Conservation (phyloP, 768 basidiomycete species). For the Tulasnella calospora region DNA sequence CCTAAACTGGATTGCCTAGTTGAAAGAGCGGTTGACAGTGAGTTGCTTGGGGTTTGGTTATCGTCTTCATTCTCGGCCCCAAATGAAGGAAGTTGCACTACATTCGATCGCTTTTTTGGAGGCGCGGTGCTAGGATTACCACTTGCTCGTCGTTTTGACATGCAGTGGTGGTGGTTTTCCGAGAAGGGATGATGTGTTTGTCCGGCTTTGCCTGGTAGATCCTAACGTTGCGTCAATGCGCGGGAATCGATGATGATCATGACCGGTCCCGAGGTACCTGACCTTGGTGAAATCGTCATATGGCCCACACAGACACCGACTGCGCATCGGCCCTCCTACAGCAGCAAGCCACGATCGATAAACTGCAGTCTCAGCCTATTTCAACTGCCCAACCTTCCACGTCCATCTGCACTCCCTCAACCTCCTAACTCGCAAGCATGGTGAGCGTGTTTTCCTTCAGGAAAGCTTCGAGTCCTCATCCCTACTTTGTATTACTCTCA, state of each 20-base stretch:
- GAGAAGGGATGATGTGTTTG: background rate
- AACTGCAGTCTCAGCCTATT: background rate
- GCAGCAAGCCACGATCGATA: constrained; percentile 5
- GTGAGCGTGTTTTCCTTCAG: background rate
- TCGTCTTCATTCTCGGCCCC: constrained; percentile 13
- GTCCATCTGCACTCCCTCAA: background rate
- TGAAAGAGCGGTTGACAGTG: constrained; percentile 7
- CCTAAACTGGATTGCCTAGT: background rate
- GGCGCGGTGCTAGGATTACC: background rate
- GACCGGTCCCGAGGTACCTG: background rate
- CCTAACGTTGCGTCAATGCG: background rate
- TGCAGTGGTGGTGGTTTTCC: background rate
- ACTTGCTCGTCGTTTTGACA: background rate
- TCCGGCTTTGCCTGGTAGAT: background rate
- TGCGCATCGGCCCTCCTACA: constrained; percentile 4
- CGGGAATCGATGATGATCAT: background rate
- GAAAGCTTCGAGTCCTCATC: background rate
- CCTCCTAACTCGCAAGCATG: background rate
- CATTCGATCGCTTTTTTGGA: background rate
- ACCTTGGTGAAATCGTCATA: background rate
- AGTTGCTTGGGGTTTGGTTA: background rate
- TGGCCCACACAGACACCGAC: background rate
- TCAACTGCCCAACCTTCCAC: background rate
- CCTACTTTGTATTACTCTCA: background rate
- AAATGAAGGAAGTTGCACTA: background rate